Conservation (phyloP, 805 yeast genomes). For the Teunomyces aglyptinius region DNA sequence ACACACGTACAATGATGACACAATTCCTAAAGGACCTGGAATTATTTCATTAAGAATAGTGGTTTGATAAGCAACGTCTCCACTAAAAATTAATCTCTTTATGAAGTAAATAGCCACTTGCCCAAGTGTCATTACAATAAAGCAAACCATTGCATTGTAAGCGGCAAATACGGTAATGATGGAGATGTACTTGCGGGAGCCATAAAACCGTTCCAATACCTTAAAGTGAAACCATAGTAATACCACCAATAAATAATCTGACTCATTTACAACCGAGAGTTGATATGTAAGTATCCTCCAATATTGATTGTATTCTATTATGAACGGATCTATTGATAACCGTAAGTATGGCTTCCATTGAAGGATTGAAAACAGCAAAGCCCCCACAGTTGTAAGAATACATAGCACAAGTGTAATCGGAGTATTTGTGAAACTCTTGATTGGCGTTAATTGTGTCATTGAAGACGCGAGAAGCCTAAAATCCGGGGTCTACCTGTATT, state of each 20-base stretch:
- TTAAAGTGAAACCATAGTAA: constrained; percentile 52
- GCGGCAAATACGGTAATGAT: constrained; percentile 42
- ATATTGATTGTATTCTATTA: constrained; percentile 53
- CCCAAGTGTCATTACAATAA: constrained; percentile 42
- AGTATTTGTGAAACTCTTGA: constrained; percentile 40
- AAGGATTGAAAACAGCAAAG: constrained; percentile 43
- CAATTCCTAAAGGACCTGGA: constrained; percentile 41
- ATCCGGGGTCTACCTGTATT: background rate
- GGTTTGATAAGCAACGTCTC: constrained; percentile 14
- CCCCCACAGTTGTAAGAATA: constrained; percentile 29
- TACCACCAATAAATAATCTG: constrained; percentile 49
- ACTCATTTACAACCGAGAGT: constrained; percentile 54
- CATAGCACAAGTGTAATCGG: constrained; percentile 44
- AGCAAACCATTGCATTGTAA: constrained; percentile 46
- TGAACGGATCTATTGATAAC: constrained; percentile 51
- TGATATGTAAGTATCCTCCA: constrained; percentile 55
- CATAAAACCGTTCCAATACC: constrained; percentile 56
- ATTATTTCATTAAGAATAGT: constrained; percentile 34
- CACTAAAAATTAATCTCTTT: constrained; percentile 6
- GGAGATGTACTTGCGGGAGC: constrained; percentile 53
- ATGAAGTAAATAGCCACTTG: constrained; percentile 23
- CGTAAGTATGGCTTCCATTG: constrained; percentile 43
- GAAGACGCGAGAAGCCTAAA: background rate
- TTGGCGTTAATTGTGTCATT: constrained; percentile 43
- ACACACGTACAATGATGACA: constrained; percentile 40